phyloP scores from a whole-genome alignment of 768 basidiomycete genomes.

The Lactarius quietus region DNA sequence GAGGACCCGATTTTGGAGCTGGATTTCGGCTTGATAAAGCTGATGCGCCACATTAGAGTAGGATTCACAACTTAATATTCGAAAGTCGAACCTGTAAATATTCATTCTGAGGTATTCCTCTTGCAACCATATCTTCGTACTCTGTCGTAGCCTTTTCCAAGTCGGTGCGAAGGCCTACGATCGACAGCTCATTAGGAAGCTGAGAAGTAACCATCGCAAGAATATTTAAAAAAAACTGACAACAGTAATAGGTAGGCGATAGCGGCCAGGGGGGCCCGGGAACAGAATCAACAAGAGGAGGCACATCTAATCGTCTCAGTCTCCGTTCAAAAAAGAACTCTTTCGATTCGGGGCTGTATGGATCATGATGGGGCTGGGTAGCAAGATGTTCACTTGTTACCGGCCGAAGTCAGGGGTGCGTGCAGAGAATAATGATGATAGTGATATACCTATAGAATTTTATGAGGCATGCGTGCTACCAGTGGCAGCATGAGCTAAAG shows the following conservation, averaged over 20 bases:
- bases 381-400: neutral
- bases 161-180: constrained; percentile 13
- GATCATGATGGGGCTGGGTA: neutral
- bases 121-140: neutral
- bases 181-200: neutral
- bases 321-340: neutral
- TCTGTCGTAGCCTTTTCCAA: neutral
- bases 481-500: neutral
- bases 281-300: neutral
- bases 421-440: neutral
- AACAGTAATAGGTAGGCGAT: neutral
- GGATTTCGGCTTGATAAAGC: neutral
- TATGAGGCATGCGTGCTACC: constrained; percentile 15
- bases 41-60: neutral
- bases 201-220: neutral
- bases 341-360: neutral
- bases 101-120: constrained; percentile 4
- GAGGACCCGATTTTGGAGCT: neutral
- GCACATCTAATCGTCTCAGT: constrained; percentile 5
- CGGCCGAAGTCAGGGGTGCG: neutral
- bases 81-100: constrained; percentile 1
- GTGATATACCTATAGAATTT: constrained; percentile 8
- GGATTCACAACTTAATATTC: neutral
- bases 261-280: neutral
- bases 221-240: neutral